A percentile compares a stretch with the other conserved stretches of the same genome.
Conservation (phyloP, 2,329 filamentous ascomycete species). For the Apiospora phragmitis region DNA sequence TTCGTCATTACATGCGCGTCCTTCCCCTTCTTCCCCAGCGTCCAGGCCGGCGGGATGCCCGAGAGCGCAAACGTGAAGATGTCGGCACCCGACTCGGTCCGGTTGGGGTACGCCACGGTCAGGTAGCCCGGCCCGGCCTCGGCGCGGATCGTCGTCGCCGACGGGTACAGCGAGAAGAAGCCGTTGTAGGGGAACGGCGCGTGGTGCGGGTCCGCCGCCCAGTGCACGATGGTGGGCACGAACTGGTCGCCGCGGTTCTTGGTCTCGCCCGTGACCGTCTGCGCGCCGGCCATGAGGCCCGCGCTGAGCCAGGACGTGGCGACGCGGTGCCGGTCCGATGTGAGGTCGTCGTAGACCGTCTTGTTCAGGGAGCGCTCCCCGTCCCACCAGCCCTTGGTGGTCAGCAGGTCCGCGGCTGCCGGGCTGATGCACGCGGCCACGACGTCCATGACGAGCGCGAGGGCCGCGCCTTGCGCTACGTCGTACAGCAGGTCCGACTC, state of each 20-base stretch:
- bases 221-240: slow-evolving; percentile 47
- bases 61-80: slow-evolving; percentile 41
- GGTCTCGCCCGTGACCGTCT: slow-evolving; percentile 35
- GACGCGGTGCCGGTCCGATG: slow-evolving; percentile 29
- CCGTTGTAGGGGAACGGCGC: slow-evolving; percentile 39
- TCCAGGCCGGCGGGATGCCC: slow-evolving; percentile 40
- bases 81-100: slow-evolving; percentile 37
- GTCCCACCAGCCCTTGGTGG: slow-evolving; percentile 33
- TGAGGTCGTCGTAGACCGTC: slow-evolving; percentile 36
- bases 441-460: slow-evolving; percentile 39
- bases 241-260: slow-evolving; percentile 40
- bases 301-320: slow-evolving; percentile 43
- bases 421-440: slow-evolving; percentile 30
- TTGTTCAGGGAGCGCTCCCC: slow-evolving; percentile 37
- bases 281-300: slow-evolving; percentile 42
- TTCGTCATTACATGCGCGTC: slow-evolving; percentile 31
- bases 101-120: slow-evolving; percentile 40
- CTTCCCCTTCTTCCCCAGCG: no score
- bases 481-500: slow-evolving; percentile 43
- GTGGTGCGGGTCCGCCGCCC: slow-evolving; percentile 41
- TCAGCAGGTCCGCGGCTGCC: slow-evolving; percentile 28
- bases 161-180: slow-evolving; percentile 42
- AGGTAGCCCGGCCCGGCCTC: slow-evolving; percentile 35
- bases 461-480: slow-evolving; percentile 38
- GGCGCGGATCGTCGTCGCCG: slow-evolving; percentile 42